Evolutionary conservation across 495 filamentous ascomycete species (phyloP), one percentile per base, ranked within the genome.

Genomic region (Ascobolus immersus): DNA sequence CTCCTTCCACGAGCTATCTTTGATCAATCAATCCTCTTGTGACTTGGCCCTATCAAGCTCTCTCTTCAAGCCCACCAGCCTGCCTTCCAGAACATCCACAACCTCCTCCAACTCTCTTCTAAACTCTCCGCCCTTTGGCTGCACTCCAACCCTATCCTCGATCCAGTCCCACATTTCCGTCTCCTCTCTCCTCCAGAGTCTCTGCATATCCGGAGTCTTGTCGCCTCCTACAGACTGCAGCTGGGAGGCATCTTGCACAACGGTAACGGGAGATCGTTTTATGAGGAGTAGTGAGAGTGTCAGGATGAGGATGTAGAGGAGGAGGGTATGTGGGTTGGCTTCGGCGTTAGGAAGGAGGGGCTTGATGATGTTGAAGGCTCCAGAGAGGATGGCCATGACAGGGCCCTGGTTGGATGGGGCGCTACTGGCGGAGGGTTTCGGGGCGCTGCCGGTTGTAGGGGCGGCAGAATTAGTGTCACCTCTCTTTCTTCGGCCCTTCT

Each of bases 141-240:
- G 28, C 3, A 31, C 18, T 31, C 75, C 77, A 1, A 77, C 69
- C 9, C 86, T 60, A 36, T 93, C 76, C 44, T 99, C 86, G 8
- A 99, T 57, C 86, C 86, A 99, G 32, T 75, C 70, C 89, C 89
- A 99, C 6, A 96, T 56, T 35, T 82, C 78, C 42, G 67, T 77
- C 48, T 96, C 86, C 45, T 94, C 86, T 47, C 33, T 46, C 50
- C 35, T 47, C 56, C 24, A 36, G 47, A 19, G 4, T 34, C 36
- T 21, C 43, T 40, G 15, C 44, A n/a, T 52, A 43, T 30, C 54
- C 44, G 18, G 48, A 50, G 17, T 49, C 51, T 13, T 50, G 45
- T 13, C 38, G 22, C 3, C 31, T 33, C 24, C 32, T 24, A 4
- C 41, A 46, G 28, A 27, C 64, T 55, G 40, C 65, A 62, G 0